These are phyloP conservation scores for Sclerotinia borealis DNA, from an alignment of 2,329 filamentous ascomycete species.

Conservation along the genomic window DNA sequence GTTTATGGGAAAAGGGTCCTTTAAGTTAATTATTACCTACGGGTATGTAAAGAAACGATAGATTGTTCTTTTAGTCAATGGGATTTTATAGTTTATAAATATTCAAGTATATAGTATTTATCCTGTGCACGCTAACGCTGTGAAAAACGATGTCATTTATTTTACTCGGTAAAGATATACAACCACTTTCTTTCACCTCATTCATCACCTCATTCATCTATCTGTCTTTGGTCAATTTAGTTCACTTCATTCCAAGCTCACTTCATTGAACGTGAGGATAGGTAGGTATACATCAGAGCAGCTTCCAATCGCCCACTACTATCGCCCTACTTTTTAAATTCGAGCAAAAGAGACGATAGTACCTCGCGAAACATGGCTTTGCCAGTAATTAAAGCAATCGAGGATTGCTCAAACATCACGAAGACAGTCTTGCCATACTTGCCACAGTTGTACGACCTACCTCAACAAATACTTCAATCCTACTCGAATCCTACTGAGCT, in stretches of 20 bases:
- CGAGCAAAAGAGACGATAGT: not conserved
- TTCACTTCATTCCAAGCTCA: not conserved
- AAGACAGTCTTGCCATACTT: slow-evolving; percentile 71
- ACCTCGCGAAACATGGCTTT: slow-evolving; percentile 49
- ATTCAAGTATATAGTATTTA: no score
- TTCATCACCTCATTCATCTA: not conserved
- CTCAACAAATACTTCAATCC: slow-evolving; percentile 55
- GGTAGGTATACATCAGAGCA: not conserved
- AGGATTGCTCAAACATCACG: slow-evolving; percentile 70
- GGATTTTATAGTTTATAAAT: no score
- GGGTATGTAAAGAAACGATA: no score
- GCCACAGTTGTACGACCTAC: slow-evolving; percentile 63
- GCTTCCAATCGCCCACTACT: not conserved
- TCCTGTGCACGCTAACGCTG: no score
- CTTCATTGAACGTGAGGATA: not conserved
- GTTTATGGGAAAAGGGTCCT: no score
- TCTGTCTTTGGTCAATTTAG: not conserved
- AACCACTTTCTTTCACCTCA: no score
- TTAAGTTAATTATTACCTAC: no score
- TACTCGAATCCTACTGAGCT: slow-evolving; percentile 56
- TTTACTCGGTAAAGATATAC: no score
- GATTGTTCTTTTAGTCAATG: no score
- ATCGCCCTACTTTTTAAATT: not conserved
- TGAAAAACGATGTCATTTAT: not conserved
- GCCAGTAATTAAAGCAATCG: slow-evolving; percentile 61